Percentiles rank a stretch among this genome's conserved stretches.
Conservation (phyloP, 1,139 yeast species). For the Scheffersomyces cryptocercus region DNA sequence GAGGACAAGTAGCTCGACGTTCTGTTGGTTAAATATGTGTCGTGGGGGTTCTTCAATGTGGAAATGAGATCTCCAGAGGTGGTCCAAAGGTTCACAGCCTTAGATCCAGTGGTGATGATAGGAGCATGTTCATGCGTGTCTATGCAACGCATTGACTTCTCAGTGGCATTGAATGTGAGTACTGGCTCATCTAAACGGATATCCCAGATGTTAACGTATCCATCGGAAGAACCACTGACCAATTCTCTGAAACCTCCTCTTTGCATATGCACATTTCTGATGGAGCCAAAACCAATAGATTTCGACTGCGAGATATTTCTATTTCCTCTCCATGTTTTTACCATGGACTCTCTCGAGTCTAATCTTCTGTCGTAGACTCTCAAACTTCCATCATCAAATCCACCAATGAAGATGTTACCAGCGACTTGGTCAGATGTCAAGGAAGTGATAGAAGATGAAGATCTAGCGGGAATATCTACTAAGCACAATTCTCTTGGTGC, state of each 20-base stretch:
- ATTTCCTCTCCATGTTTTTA: constrained; percentile 62
- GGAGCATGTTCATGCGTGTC: constrained; percentile 98
- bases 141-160: constrained; percentile 67
- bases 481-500: constrained; percentile 90
- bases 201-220: constrained; percentile 88
- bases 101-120: constrained; percentile 81
- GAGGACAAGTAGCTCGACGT: constrained; percentile 60
- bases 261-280: constrained; percentile 89
- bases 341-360: constrained; percentile 84
- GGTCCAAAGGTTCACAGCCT: constrained; percentile 80
- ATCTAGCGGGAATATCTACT: constrained; percentile 86
- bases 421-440: constrained; percentile 94
- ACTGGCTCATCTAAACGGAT: constrained; percentile 76
- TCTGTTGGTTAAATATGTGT: constrained; percentile 43
- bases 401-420: constrained; percentile 88
- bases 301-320: constrained; percentile 14
- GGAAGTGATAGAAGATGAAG: constrained; percentile 85
- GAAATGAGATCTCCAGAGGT: constrained; percentile 77
- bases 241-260: constrained; percentile 94
- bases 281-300: constrained; percentile 52
- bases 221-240: constrained; percentile 81
- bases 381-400: constrained; percentile 90
- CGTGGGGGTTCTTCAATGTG: constrained; percentile 58
- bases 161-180: constrained; percentile 56
- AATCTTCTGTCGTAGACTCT: constrained; percentile 89